Percentiles rank a stretch among this genome's conserved stretches.
Evolutionary conservation across 2,329 filamentous ascomycete genomes (phyloP).

Genomic region (Paecilomyces niveus): DNA sequence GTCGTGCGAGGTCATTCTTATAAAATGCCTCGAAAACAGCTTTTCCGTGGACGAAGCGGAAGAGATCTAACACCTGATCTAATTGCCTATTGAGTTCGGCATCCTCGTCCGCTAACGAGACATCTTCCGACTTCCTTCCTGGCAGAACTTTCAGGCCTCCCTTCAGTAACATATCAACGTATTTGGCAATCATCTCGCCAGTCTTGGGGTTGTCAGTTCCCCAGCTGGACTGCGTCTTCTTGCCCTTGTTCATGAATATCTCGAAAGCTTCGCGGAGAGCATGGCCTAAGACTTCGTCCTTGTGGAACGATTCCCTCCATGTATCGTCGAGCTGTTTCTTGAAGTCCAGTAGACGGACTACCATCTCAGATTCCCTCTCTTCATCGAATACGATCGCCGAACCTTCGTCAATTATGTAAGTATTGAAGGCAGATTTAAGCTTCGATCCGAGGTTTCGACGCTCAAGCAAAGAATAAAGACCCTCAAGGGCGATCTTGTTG

Average conservation of each 20-base stretch:
- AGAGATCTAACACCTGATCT: slow-evolving; percentile 86
- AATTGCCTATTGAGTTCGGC: slow-evolving; percentile 85
- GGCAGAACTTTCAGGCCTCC: slow-evolving; percentile 70
- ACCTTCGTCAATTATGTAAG: slow-evolving; percentile 71
- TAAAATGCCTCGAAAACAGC: slow-evolving; percentile 98
- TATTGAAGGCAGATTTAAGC: slow-evolving; percentile 66
- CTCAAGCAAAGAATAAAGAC: slow-evolving; percentile 70
- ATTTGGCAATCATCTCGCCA: slow-evolving; percentile 97
- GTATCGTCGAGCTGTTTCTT: slow-evolving; percentile 72
- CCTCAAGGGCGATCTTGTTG: slow-evolving; percentile 62
- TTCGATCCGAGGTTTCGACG: slow-evolving; percentile 63
- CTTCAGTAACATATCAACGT: slow-evolving; percentile 81
- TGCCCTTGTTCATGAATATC: slow-evolving; percentile 82
- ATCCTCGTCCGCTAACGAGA: slow-evolving; percentile 75
- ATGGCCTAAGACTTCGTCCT: slow-evolving; percentile 69
- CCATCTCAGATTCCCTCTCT: slow-evolving; percentile 74
- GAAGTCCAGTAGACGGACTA: slow-evolving; percentile 71
- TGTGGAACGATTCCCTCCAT: slow-evolving; percentile 67
- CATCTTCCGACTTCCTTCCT: slow-evolving; percentile 41
- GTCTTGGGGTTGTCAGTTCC: slow-evolving; percentile 84
- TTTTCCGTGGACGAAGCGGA: slow-evolving; percentile 95
- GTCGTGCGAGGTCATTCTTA: slow-evolving; percentile 89
- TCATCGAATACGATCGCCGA: slow-evolving; percentile 73
- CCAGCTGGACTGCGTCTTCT: slow-evolving; percentile 64
- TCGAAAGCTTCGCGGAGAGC: slow-evolving; percentile 79